phyloP scores from a whole-genome alignment of 306 rosid genomes.

The Myrica gale region DNA sequence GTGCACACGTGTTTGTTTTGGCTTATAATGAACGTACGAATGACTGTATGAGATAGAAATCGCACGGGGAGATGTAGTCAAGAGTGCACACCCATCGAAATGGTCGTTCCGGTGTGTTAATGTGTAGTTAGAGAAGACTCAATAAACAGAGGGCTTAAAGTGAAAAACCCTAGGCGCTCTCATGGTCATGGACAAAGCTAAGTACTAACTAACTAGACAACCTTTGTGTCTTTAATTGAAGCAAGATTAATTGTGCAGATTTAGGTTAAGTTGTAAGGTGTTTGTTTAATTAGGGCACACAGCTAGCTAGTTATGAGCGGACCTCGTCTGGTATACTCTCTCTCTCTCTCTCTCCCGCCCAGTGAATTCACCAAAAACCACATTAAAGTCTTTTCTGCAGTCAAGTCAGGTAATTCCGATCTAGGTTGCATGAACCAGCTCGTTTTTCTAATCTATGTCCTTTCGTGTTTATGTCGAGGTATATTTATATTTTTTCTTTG shows the following conservation, averaged over 20 bases:
- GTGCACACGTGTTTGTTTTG: slow-evolving; percentile 1
- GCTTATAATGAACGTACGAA: not conserved
- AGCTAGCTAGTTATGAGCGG: not conserved
- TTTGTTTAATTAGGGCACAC: not conserved
- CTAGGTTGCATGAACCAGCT: too few relatives aligned
- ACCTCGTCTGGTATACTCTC: not conserved
- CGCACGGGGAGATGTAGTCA: not conserved
- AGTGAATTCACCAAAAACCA: too few relatives aligned
- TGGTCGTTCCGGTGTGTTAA: not conserved
- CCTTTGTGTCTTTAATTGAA: too few relatives aligned
- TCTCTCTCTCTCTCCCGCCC: not conserved
- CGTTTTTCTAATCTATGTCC: too few relatives aligned
- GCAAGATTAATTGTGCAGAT: not conserved
- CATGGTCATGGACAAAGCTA: not conserved
- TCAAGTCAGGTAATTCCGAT: too few relatives aligned
- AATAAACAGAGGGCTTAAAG: not conserved
- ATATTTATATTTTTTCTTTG: too few relatives aligned
- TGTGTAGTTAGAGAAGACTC: not conserved
- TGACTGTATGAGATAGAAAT: not conserved
- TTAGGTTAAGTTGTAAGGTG: not conserved
- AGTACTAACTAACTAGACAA: too few relatives aligned
- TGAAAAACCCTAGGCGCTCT: slow-evolving; percentile 2
- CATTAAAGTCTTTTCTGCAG: too few relatives aligned
- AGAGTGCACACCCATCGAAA: not conserved
- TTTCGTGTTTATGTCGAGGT: too few relatives aligned